phyloP scores from a whole-genome alignment of 106 monocot species.

The Dendrobium chrysotoxum region DNA sequence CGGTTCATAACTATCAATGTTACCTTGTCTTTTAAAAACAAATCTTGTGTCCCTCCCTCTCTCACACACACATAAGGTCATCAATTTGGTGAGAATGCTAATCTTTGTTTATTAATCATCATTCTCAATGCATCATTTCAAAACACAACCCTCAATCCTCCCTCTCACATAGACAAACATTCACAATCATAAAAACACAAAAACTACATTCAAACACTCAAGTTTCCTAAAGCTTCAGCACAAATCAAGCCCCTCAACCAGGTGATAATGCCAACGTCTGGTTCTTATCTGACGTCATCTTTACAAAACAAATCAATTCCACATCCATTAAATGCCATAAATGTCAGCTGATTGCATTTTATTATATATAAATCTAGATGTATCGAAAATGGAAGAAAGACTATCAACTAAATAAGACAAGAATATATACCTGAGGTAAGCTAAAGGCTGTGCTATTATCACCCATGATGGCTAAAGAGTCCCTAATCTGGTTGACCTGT shows the following conservation, averaged over 20 bases:
- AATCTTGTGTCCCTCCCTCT: not conserved
- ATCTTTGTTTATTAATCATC: too few relatives aligned
- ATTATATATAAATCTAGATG: not conserved
- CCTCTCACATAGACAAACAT: too few relatives aligned
- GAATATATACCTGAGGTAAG: conserved; percentile 74
- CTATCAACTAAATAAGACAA: not conserved
- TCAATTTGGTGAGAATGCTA: too few relatives aligned
- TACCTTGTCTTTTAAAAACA: not conserved
- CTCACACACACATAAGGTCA: too few relatives aligned
- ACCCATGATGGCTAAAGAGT: conserved; percentile 73
- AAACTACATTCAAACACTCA: not conserved
- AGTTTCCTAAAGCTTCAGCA: not conserved
- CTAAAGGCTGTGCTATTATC: conserved; percentile 88
- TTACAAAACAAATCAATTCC: not conserved
- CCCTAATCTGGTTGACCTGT: conserved; percentile 79
- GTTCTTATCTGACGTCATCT: not conserved
- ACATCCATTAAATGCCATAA: not conserved
- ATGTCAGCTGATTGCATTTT: not conserved
- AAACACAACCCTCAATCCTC: too few relatives aligned
- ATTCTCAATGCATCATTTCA: too few relatives aligned
- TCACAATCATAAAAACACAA: not conserved
- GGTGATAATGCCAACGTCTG: not conserved
- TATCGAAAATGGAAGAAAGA: not conserved
- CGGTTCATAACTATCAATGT: not conserved
- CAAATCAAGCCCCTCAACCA: not conserved